Evolutionary conservation across 495 filamentous ascomycete genomes (phyloP).

Genomic region (Zalerion maritima): DNA sequence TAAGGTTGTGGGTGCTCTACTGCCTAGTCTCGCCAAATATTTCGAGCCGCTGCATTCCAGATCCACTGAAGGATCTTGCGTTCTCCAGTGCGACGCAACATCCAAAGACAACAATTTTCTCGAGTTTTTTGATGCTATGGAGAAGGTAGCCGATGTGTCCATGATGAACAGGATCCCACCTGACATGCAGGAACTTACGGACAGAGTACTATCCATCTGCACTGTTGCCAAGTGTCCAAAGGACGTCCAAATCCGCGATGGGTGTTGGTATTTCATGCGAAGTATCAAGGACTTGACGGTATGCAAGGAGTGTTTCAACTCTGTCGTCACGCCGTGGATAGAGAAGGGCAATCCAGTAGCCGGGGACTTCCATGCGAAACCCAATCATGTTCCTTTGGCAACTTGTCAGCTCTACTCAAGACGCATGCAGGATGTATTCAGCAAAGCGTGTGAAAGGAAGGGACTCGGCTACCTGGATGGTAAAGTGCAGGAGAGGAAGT

Average conservation of each 20-base stretch:
- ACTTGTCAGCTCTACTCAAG: conserved; percentile 63
- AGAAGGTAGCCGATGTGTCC: conserved; percentile 24
- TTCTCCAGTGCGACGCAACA: conserved; percentile 20
- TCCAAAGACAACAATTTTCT: conserved; percentile 26
- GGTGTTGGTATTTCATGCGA: conserved; percentile 26
- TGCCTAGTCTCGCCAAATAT: conserved; percentile 26
- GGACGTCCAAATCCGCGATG: conserved; percentile 12
- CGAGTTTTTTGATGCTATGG: conserved; percentile 27
- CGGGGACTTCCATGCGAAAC: conserved; percentile 37
- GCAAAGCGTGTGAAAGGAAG: conserved; percentile 38
- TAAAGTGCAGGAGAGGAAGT: conserved; percentile 30
- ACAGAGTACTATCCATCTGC: conserved; percentile 18
- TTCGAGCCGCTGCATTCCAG: conserved; percentile 24
- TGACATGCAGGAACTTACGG: conserved; percentile 21
- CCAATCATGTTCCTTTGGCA: conserved; percentile 31
- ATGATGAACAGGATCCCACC: conserved; percentile 15
- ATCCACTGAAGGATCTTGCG: conserved; percentile 21
- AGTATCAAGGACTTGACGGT: conserved; percentile 25
- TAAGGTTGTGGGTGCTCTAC: conserved; percentile 22
- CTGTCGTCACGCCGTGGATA: conserved; percentile 50
- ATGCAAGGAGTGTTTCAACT: conserved; percentile 44
- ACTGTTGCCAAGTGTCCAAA: conserved; percentile 21
- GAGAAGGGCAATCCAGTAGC: conserved; percentile 37
- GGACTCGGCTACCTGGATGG: conserved; percentile 41
- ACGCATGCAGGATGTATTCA: conserved; percentile 55